phyloP scores from a whole-genome alignment of 495 filamentous ascomycete genomes.

The Aspergillus mulundensis region DNA sequence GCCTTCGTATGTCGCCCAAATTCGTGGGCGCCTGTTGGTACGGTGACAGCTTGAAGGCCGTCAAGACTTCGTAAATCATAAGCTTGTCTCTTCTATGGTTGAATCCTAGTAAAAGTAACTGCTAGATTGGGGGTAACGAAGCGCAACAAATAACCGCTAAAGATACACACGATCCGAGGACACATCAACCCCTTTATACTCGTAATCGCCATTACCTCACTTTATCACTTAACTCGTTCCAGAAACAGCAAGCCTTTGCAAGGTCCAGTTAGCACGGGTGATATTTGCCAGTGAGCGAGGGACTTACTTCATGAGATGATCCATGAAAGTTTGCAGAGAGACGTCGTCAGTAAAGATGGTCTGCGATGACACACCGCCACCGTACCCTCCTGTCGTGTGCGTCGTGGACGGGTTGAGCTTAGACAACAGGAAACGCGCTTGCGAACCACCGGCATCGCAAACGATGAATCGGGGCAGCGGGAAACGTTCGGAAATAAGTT shows the following conservation, averaged over 20 bases:
- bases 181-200: constrained; percentile 36
- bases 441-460: constrained; percentile 95
- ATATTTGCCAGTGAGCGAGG: background rate
- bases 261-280: constrained; percentile 32
- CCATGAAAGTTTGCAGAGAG: constrained; percentile 98
- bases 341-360: constrained; percentile 99
- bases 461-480: constrained; percentile 98
- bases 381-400: constrained; percentile 90
- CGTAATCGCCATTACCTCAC: constrained; percentile 26
- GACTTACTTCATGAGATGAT: constrained; percentile 96
- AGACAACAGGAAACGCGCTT: constrained; percentile 94
- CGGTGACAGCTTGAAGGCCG: background rate
- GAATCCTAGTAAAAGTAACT: constrained; percentile 30
- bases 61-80: background rate
- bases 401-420: constrained; percentile 98
- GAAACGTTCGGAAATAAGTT: constrained; percentile 96
- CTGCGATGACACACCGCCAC: constrained; percentile 87
- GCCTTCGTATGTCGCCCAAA: background rate
- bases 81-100: constrained; percentile 18
- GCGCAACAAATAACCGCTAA: constrained; percentile 41
- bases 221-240: constrained; percentile 51
- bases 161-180: constrained; percentile 45
- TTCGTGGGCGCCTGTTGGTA: too few relatives aligned
- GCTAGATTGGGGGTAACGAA: constrained; percentile 34
- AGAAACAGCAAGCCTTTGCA: constrained; percentile 55